phyloP scores from a whole-genome alignment of 495 filamentous ascomycete species.

The Aspergillus incahuasiensis region DNA sequence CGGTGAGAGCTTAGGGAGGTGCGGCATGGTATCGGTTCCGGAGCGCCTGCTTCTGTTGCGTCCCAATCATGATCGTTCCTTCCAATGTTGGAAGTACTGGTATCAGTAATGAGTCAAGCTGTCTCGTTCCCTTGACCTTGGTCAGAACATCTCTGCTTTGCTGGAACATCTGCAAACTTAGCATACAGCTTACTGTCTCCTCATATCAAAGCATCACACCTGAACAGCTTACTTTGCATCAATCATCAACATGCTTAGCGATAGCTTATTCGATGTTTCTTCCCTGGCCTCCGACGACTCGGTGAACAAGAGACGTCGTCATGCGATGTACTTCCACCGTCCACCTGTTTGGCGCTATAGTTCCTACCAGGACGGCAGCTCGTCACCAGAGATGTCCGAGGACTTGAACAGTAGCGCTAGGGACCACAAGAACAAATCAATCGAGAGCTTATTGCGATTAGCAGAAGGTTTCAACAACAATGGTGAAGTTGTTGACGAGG shows the following conservation, averaged over 20 bases:
- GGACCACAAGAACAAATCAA: too few species aligned
- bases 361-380: constrained; percentile 5
- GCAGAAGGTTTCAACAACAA: background rate
- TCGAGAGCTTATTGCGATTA: too few species aligned
- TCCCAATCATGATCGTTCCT: too few species aligned
- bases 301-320: constrained; percentile 23
- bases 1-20: too few species aligned
- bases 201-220: background rate
- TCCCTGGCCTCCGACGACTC: constrained; percentile 13
- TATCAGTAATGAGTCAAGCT: too few species aligned
- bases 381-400: constrained; percentile 8
- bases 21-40: too few species aligned
- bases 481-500: background rate
- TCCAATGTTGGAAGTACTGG: too few species aligned
- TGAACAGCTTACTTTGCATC: background rate
- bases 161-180: constrained; percentile 4
- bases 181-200: constrained; percentile 2
- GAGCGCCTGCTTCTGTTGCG: too few species aligned
- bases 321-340: constrained; percentile 28
- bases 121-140: too few species aligned
- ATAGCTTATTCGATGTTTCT: background rate
- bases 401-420: background rate
- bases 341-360: constrained; percentile 26
- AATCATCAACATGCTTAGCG: background rate
- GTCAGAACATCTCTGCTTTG: too few species aligned